Evolutionary conservation across 23 red algal genomes (phyloP).

Genomic region (Gracilaria domingensis): DNA sequence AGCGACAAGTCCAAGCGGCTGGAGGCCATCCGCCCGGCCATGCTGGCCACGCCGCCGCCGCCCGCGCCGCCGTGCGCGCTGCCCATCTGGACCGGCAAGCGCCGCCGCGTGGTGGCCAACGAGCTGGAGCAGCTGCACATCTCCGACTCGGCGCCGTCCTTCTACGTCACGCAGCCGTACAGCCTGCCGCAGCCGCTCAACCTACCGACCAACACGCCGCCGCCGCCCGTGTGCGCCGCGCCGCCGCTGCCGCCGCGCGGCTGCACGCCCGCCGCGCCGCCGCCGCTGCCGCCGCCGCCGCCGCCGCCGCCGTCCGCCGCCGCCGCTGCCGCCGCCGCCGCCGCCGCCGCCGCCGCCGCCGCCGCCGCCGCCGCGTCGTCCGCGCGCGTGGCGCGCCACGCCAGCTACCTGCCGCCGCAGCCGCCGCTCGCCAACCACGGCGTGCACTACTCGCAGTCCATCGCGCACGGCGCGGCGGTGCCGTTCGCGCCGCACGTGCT

Average conservation of each 20-base stretch:
- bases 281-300: not conserved
- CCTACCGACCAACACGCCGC: slow-evolving; percentile 7
- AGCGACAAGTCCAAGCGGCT: slow-evolving; percentile 40
- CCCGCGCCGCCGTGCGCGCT: not conserved
- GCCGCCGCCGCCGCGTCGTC: not conserved
- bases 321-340: not conserved
- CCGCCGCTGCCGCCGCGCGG: not conserved
- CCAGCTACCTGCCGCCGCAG: not conserved
- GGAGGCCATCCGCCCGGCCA: slow-evolving; percentile 60
- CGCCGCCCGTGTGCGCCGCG: not conserved
- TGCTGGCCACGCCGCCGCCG: slow-evolving; percentile 43
- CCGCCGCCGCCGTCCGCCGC: not conserved
- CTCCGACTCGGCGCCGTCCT: not conserved
- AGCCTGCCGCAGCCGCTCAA: not conserved
- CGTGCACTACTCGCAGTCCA: not conserved
- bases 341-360: not conserved
- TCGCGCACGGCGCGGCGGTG: not conserved
- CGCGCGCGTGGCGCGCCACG: not conserved
- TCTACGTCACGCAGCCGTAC: slow-evolving; percentile 2
- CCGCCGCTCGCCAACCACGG: not conserved
- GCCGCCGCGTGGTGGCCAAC: slow-evolving; percentile 21
- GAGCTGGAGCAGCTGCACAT: slow-evolving; percentile 15
- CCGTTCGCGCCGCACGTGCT: not conserved
- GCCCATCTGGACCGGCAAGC: slow-evolving; percentile 24
- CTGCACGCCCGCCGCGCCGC: too few species aligned